Percentiles rank a stretch among this genome's conserved stretches.
phyloP scores from a whole-genome alignment of 495 filamentous ascomycete genomes.

The Pseudevernia furfuracea region DNA sequence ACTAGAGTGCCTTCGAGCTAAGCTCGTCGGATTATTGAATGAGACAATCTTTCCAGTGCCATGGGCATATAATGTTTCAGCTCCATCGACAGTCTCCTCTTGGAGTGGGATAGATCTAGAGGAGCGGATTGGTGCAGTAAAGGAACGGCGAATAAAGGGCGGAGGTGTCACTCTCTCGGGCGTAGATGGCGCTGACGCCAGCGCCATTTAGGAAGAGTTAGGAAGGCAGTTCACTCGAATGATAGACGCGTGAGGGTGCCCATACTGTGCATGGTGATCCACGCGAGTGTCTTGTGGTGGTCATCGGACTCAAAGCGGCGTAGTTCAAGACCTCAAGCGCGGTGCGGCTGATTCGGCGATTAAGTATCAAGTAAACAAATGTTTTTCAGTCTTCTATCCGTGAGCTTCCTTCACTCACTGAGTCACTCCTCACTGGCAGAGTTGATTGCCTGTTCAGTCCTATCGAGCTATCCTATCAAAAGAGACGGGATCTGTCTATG shows the following conservation, averaged over 20 bases:
- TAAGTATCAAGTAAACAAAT: background rate
- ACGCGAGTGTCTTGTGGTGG: background rate
- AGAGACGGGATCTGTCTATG: no score
- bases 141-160: constrained; percentile 45
- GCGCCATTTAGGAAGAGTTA: constrained; percentile 15
- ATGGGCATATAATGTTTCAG: constrained; percentile 37
- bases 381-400: no score
- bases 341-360: background rate
- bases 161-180: constrained; percentile 33
- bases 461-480: no score
- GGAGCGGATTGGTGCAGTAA: constrained; percentile 49
- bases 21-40: constrained; percentile 30
- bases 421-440: no score
- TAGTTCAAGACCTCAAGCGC: background rate
- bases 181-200: constrained; percentile 31
- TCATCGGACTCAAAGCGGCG: background rate
- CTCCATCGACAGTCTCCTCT: constrained; percentile 30
- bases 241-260: background rate
- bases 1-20: constrained; percentile 23
- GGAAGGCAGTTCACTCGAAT: background rate
- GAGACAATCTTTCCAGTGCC: constrained; percentile 37
- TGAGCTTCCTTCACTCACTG: no score
- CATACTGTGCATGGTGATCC: background rate
- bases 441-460: no score
- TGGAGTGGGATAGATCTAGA: constrained; percentile 1